Conservation (phyloP, 2,329 filamentous ascomycete genomes). For the Aotearoamyces nothofagi region DNA sequence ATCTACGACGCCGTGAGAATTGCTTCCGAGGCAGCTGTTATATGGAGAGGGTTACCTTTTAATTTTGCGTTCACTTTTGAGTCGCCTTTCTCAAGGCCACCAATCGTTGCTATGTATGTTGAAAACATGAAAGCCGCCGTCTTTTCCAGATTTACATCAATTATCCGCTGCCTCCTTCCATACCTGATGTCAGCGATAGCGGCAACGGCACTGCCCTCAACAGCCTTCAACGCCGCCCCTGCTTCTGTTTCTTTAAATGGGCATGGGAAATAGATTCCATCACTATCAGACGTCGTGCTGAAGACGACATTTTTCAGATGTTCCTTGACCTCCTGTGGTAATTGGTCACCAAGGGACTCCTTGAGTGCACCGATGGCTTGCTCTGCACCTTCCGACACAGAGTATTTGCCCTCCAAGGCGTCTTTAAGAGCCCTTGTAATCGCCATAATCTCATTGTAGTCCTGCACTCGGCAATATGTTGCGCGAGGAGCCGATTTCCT, state of each 20-base stretch:
- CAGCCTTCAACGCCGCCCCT: conserved; percentile 26
- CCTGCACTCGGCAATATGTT: no score
- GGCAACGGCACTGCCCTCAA: conserved; percentile 34
- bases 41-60: conserved; percentile 18
- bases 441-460: no score
- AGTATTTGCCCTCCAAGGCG: conserved; percentile 7
- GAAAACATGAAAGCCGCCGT: conserved; percentile 41
- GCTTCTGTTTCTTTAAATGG: conserved; percentile 32
- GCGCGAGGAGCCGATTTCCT: no score
- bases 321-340: conserved; percentile 10
- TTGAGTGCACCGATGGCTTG: conserved; percentile 10
- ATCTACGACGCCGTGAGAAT: neutral
- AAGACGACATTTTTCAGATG: conserved; percentile 12
- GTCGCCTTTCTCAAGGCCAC: conserved; percentile 32
- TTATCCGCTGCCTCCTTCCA: conserved; percentile 24
- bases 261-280: conserved; percentile 26
- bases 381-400: conserved; percentile 12
- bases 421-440: no score
- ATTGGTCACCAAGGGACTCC: conserved; percentile 7
- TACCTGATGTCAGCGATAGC: conserved; percentile 39
- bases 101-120: conserved; percentile 39
- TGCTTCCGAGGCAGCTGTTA: neutral
- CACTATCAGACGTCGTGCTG: conserved; percentile 13
- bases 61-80: conserved; percentile 29
- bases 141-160: conserved; percentile 36